Evolutionary conservation across 2,329 filamentous ascomycete species (phyloP).

Genomic region (Trichoderma sp.): DNA sequence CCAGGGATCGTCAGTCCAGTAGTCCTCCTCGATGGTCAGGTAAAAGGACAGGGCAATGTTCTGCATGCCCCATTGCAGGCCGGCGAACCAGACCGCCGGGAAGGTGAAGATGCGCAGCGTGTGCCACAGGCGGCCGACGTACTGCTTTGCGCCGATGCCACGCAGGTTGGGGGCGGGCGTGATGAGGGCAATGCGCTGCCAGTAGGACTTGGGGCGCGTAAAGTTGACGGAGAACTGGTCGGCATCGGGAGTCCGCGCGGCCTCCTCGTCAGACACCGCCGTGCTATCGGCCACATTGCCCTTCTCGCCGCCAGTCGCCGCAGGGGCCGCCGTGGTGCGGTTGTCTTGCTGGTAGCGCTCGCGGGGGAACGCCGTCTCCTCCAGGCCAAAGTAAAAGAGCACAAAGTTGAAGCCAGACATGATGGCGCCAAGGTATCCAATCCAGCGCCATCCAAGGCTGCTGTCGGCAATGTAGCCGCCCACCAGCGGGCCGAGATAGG

Average conservation of each 20-base stretch:
- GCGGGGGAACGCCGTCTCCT: conserved; percentile 55
- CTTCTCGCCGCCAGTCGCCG: background rate
- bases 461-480: conserved; percentile 52
- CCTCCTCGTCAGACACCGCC: conserved; percentile 23
- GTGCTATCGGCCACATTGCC: conserved; percentile 23
- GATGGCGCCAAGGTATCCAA: conserved; percentile 53
- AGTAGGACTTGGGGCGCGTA: conserved; percentile 50
- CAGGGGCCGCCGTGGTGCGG: background rate
- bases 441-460: conserved; percentile 56
- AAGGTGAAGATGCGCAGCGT: conserved; percentile 60
- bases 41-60: conserved; percentile 63
- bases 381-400: conserved; percentile 53
- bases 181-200: conserved; percentile 56
- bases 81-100: conserved; percentile 58
- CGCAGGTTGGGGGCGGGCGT: conserved; percentile 57
- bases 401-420: conserved; percentile 50
- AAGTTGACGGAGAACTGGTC: conserved; percentile 32
- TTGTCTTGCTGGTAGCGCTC: conserved; percentile 30
- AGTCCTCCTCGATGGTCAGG: conserved; percentile 58
- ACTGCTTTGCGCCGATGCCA: conserved; percentile 57
- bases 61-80: conserved; percentile 61
- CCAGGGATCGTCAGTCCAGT: conserved; percentile 56
- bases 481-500: conserved; percentile 56
- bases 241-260: conserved; percentile 27
- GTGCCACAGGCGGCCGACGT: conserved; percentile 53